phyloP scores from a whole-genome alignment of 129 eudicot species.

The Artemisia tridentata region DNA sequence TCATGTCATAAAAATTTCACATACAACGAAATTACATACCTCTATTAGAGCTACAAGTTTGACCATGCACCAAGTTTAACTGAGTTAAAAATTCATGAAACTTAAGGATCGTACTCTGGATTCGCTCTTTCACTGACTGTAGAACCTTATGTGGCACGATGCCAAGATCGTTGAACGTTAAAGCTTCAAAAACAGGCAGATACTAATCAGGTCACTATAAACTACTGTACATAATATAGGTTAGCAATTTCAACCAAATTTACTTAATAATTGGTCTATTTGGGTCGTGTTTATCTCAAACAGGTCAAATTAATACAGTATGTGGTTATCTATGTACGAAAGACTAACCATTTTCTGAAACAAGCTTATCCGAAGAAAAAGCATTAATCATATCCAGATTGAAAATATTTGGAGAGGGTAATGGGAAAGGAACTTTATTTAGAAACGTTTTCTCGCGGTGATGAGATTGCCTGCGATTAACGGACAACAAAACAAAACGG shows the following conservation, averaged over 20 bases:
- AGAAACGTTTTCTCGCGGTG: constrained; percentile 84
- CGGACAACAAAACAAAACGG: neutral
- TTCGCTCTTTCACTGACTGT: constrained; percentile 76
- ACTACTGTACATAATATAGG: neutral
- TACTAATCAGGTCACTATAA: constrained; percentile 7
- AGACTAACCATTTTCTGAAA: constrained; percentile 70
- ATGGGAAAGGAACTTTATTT: constrained; percentile 79
- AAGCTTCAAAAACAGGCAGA: constrained; percentile 48
- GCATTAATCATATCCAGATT: constrained; percentile 74
- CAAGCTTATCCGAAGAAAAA: constrained; percentile 56
- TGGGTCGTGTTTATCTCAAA: no score
- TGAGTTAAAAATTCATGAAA: constrained; percentile 13
- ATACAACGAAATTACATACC: constrained; percentile 33
- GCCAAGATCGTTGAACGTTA: constrained; percentile 75
- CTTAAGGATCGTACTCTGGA: constrained; percentile 49
- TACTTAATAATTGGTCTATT: no score
- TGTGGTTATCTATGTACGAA: neutral
- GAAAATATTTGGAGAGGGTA: constrained; percentile 76
- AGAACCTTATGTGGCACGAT: constrained; percentile 78
- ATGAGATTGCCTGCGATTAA: constrained; percentile 59
- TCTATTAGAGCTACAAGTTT: constrained; percentile 27
- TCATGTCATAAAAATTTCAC: neutral
- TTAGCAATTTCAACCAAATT: no score
- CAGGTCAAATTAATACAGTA: no score
- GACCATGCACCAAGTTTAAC: constrained; percentile 13